Evolutionary conservation across 2,329 filamentous ascomycete species (phyloP).

Genomic region (Fusarium cyanostomum): DNA sequence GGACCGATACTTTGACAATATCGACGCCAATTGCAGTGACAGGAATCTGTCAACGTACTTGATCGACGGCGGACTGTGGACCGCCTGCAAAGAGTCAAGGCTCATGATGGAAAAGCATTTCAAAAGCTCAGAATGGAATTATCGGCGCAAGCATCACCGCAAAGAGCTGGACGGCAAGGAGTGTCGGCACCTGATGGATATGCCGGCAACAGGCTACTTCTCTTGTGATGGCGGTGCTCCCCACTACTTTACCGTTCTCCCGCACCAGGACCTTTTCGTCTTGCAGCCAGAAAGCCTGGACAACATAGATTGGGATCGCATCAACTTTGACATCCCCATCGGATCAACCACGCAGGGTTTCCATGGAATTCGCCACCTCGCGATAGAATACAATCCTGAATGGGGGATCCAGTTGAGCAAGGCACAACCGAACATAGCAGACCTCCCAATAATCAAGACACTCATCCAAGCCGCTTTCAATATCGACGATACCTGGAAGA

Average conservation of each 20-base stretch:
- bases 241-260: slow-evolving; percentile 1
- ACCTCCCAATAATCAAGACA: neutral
- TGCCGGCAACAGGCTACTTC: slow-evolving; percentile 5
- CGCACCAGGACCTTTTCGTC: slow-evolving; percentile 12
- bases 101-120: slow-evolving; percentile 5
- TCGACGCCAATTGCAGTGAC: neutral
- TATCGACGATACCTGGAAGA: neutral
- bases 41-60: slow-evolving; percentile 8
- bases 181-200: too few relatives aligned
- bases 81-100: slow-evolving; percentile 9
- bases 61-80: slow-evolving; percentile 20
- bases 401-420: neutral
- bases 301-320: accelerated
- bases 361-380: neutral
- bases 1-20: neutral
- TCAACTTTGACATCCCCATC: neutral
- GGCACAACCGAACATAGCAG: neutral
- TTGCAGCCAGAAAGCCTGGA: neutral
- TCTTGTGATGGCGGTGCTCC: neutral
- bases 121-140: neutral
- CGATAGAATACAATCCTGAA: slow-evolving; percentile 7
- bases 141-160: neutral
- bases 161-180: neutral
- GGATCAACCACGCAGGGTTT: neutral
- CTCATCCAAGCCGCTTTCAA: neutral